These are phyloP conservation scores for Polymyxa betae DNA, from an alignment of 208 protist species.

Conservation along the genomic window DNA sequence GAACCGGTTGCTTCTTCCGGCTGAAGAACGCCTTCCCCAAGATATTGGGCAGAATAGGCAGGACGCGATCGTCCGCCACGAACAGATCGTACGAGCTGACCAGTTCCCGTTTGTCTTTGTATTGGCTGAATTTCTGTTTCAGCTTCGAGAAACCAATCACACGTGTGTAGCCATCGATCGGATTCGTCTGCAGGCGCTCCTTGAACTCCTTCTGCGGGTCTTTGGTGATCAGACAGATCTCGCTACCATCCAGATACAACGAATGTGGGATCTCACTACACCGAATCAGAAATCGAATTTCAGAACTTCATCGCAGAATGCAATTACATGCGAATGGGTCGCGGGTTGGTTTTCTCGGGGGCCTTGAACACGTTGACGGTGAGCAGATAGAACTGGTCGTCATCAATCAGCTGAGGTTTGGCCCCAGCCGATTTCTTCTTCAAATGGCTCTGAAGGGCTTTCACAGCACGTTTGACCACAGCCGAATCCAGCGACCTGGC, in stretches of 20 bases:
- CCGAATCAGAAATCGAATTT: slow-evolving; percentile 11
- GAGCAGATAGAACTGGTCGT: slow-evolving; percentile 7
- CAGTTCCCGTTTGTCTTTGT: slow-evolving; percentile 67
- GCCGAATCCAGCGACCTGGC: background rate
- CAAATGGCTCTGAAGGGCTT: slow-evolving; percentile 48
- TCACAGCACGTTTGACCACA: slow-evolving; percentile 41
- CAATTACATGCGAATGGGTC: slow-evolving; percentile 10
- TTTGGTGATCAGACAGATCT: slow-evolving; percentile 66
- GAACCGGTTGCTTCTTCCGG: slow-evolving; percentile 63
- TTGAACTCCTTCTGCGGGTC: slow-evolving; percentile 62
- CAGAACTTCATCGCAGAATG: background rate
- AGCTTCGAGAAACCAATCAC: slow-evolving; percentile 65
- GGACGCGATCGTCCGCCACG: slow-evolving; percentile 63
- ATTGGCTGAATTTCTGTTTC: slow-evolving; percentile 61
- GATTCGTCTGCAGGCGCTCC: slow-evolving; percentile 54
- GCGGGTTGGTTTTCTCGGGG: background rate
- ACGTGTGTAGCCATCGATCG: slow-evolving; percentile 63
- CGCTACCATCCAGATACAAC: slow-evolving; percentile 60
- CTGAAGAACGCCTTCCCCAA: slow-evolving; percentile 66
- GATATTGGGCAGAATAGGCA: slow-evolving; percentile 60
- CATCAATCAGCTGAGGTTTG: background rate
- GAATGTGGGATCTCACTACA: slow-evolving; percentile 60
- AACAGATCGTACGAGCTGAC: slow-evolving; percentile 61
- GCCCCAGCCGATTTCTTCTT: slow-evolving; percentile 15
- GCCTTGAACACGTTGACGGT: slow-evolving; percentile 1